Base-by-base conservation (phyloP, 2,329 filamentous ascomycete species). In the Ascochyta viciae-villosae region DNA sequence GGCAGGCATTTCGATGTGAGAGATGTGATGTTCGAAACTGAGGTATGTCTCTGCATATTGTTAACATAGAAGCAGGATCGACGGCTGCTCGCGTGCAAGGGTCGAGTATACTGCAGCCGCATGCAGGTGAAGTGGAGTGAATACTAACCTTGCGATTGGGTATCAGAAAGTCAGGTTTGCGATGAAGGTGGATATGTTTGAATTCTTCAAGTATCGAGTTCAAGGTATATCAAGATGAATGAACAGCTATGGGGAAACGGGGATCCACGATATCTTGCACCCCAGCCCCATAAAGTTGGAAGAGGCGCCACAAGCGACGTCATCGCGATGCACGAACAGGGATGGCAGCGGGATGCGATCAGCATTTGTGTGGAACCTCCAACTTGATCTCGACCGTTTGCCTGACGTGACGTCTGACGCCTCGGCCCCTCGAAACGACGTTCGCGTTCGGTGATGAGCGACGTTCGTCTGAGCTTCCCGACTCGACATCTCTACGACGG, bases 271-370 rank as follows among this genome's bases (percentile, higher is more conserved):
- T 65, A 66, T 64, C 66, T 65, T 68, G 66, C 60, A 54, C 44
- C 46, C 57, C 62, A 53, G 62, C 50, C 66, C 53, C 62, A 54
- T 50, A 66, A 71, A 72, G 65, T 69, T 68, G 67, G 67, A 58
- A 65, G 57, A 63, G 50, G 54, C 68, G 70, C 70, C 71, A 74
- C 70, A 70, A 45, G 46, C 69, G 63, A 73, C 71, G 70, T 74
- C 71, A 74, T 73, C 33, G 38, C 58, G 51, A 58, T 60, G 58
- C 57, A 48, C 50, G 50, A 45, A 62, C 65, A 65, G 61, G 65
- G 65, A 56, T 63, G 38, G 37, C n/a, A 42, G 53, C 43, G 48
- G 43, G 49, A 48, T 49, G 49, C 47, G 64, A 63, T 62, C 65
- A 61, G 38, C 34, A 33, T 47, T 41, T 43, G 15, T 50, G 64